Conservation (phyloP, 73 alveolate genomes). For the Blepharisma stoltei region DNA sequence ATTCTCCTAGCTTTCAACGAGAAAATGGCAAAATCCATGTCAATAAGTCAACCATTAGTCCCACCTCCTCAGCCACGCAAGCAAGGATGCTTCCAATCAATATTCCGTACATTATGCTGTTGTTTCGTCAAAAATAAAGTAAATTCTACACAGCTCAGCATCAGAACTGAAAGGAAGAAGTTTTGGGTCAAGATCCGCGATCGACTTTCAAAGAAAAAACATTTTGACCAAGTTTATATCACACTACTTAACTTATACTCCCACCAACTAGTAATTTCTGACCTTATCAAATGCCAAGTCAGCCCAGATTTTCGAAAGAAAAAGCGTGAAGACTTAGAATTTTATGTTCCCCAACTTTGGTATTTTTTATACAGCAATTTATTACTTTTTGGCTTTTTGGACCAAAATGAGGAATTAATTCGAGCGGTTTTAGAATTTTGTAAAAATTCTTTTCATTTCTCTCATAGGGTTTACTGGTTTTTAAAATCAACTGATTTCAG, state of each 20-base stretch:
- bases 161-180: background rate
- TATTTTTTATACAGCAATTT: conserved; percentile 32
- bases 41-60: background rate
- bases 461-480: conserved; percentile 80
- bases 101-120: background rate
- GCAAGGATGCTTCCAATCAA: conserved; percentile 1
- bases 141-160: background rate
- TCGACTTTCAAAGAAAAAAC: background rate
- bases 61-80: background rate
- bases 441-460: conserved; percentile 62
- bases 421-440: conserved; percentile 57
- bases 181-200: background rate
- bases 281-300: conserved; percentile 12
- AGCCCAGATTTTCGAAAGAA: background rate
- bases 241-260: conserved; percentile 7
- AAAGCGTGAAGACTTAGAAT: conserved; percentile 59
- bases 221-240: background rate
- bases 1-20: no score
- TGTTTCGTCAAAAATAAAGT: conserved; percentile 10
- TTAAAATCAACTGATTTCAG: conserved; percentile 52
- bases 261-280: background rate
- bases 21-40: no score
- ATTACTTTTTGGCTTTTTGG: conserved; percentile 39
- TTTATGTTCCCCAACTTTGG: conserved; percentile 72
- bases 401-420: conserved; percentile 44